Base-by-base conservation (phyloP, 371 early-diverging fungal genomes). In the Actinomortierella ambigua region DNA sequence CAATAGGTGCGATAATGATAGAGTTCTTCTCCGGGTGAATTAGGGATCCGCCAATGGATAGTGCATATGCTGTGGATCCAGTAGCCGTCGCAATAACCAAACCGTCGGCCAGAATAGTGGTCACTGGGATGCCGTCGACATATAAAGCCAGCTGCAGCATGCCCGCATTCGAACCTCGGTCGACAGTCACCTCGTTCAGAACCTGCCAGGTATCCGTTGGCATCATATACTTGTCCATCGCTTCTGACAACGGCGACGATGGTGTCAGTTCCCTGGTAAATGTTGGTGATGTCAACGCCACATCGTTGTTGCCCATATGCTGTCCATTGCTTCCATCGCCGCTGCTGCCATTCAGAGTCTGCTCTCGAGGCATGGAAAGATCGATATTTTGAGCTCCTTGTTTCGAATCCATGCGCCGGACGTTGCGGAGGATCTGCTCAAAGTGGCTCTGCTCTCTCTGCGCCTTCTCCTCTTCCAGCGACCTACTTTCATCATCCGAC, bases 51-150 rank as follows among this genome's bases (percentile, higher is more conserved):
- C 87, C 85, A 17, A 77, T 68, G 3, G 80, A 80, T 6, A 81
- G 59, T 47, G 91, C 90, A 60, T 97, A 96, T 0, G 97, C 96
- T 0, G 97, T 96, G 0, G 93, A 93, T 5, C 97, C 97, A 0
- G 97, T 96, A 1, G 97, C 93, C 1, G 97, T 95, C 0, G 94
- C 87, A 55, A 96, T 81, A 46, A 90, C 88, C 47, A 96, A 67
- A 2, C 97, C 97, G 60, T 96, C 97, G 0, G 93, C 94, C 69
- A 89, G 86, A n/a, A 92, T 84, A 6, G 88, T 88, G 6, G 82
- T 81, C 14, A 81, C 75, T 6, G 58, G 69, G 27, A 50, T 65
- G 3, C 71, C 73, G 27, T 77, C 75, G 14, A 83, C 86, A 58
- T 59, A 88, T n/a, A 89, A 56, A 58, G 86, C 87, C 34, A 88